Percentiles rank a stretch among this genome's conserved stretches.
phyloP scores from a whole-genome alignment of 2,329 filamentous ascomycete genomes.

The Talaromyces sp. region DNA sequence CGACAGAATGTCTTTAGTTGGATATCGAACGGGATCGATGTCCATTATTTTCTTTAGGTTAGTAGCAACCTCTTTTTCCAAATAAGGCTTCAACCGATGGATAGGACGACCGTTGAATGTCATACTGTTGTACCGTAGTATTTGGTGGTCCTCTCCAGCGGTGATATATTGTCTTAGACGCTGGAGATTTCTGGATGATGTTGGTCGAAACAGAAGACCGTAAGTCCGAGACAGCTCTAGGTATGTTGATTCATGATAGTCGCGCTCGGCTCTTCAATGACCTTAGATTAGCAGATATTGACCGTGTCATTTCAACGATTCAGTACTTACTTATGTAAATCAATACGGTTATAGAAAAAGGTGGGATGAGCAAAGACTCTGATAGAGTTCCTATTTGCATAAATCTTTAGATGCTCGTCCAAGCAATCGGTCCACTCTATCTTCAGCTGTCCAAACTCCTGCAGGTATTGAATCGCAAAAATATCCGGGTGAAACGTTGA shows the following conservation, averaged over 20 bases:
- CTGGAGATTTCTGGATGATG: background rate
- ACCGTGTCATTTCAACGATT: background rate
- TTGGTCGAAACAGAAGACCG: conserved; percentile 4
- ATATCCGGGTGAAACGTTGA: conserved; percentile 4
- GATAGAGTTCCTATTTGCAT: conserved; percentile 4
- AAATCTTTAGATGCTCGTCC: conserved; percentile 7
- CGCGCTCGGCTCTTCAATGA: background rate
- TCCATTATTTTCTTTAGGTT: background rate
- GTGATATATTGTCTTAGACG: background rate
- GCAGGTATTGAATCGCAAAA: background rate
- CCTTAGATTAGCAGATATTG: background rate
- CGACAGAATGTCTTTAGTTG: conserved; percentile 2
- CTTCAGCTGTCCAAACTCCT: background rate
- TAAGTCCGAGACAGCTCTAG: conserved; percentile 6
- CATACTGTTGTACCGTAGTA: background rate
- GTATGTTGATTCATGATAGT: background rate
- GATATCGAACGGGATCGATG: background rate
- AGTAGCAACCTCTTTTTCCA: background rate
- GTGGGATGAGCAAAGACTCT: background rate
- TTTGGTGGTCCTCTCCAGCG: background rate
- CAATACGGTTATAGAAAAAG: background rate
- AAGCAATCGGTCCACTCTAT: conserved; percentile 9
- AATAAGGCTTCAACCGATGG: background rate
- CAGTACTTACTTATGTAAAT: background rate
- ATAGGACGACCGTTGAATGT: background rate